Evolutionary conservation across 2,329 filamentous ascomycete genomes (phyloP).

Genomic region (Phialemoniopsis sp.): DNA sequence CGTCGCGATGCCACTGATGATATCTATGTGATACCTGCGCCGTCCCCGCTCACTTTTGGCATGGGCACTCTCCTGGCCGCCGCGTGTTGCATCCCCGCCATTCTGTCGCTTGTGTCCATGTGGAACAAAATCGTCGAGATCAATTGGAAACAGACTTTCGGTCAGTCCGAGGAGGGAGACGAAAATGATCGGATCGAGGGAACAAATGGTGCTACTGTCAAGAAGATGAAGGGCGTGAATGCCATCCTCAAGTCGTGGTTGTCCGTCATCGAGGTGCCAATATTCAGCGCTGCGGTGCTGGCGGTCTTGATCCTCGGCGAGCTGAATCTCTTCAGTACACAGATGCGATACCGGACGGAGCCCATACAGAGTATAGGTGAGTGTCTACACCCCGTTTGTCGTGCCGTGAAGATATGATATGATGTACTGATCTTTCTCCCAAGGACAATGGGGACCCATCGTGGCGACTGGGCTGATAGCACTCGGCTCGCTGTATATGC

Average conservation of each 20-base stretch:
- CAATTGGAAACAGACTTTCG: slow-evolving; percentile 50
- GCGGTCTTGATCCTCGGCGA: slow-evolving; percentile 59
- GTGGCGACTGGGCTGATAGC: slow-evolving; percentile 54
- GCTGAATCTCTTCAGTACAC: slow-evolving; percentile 56
- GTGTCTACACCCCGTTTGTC: slow-evolving; percentile 21
- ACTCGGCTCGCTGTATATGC: slow-evolving; percentile 53
- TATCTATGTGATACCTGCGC: slow-evolving; percentile 59
- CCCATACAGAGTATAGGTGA: slow-evolving; percentile 57
- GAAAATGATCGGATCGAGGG: slow-evolving; percentile 40
- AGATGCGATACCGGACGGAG: slow-evolving; percentile 56
- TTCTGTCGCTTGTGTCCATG: slow-evolving; percentile 57
- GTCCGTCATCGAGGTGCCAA: slow-evolving; percentile 50
- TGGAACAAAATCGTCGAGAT: slow-evolving; percentile 61
- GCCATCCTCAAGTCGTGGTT: slow-evolving; percentile 48
- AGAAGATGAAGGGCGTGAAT: slow-evolving; percentile 50
- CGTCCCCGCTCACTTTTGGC: slow-evolving; percentile 50
- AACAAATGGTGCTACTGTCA: slow-evolving; percentile 49
- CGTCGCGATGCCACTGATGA: slow-evolving; percentile 51
- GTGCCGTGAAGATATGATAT: not conserved
- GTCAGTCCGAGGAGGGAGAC: slow-evolving; percentile 21
- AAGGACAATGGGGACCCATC: slow-evolving; percentile 57
- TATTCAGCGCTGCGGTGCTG: slow-evolving; percentile 55
- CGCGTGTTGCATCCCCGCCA: slow-evolving; percentile 61
- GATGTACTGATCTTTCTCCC: slow-evolving; percentile 7
- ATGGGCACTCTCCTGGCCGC: slow-evolving; percentile 57